Percentiles rank a stretch among this genome's conserved stretches.
phyloP scores from a whole-genome alignment of 164 flowering plant species.

The Nymphaea colorata region DNA sequence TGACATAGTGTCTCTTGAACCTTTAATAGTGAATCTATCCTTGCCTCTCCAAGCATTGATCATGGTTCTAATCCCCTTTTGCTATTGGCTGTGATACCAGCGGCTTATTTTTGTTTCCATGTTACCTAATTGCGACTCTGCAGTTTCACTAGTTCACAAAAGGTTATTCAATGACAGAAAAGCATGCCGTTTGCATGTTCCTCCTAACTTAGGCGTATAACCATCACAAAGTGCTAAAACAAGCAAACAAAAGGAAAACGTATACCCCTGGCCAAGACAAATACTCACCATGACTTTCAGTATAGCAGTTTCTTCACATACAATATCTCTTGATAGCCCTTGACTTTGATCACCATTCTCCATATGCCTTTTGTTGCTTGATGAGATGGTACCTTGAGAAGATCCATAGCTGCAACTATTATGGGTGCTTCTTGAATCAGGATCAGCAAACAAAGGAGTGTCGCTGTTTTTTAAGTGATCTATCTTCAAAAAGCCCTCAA shows the following conservation, averaged over 20 bases:
- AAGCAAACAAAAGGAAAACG: not conserved
- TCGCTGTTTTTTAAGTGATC: conserved; percentile 61
- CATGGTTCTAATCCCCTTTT: too few relatives aligned
- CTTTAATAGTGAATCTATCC: too few relatives aligned
- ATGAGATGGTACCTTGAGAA: conserved; percentile 60
- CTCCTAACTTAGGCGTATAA: not conserved
- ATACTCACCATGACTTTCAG: conserved; percentile 96
- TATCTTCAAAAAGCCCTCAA: conserved; percentile 72
- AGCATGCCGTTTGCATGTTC: not conserved
- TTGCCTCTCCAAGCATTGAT: too few relatives aligned
- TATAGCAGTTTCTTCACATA: conserved; percentile 83
- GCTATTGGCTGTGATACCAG: too few relatives aligned
- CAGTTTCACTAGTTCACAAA: not conserved
- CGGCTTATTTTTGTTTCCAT: too few relatives aligned
- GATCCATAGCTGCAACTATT: conserved; percentile 56
- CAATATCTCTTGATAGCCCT: conserved; percentile 44
- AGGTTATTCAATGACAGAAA: not conserved
- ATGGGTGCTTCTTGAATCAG: conserved; percentile 30
- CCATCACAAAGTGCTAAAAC: not conserved
- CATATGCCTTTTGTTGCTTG: conserved; percentile 43
- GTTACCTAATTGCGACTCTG: too few relatives aligned
- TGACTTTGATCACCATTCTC: conserved; percentile 72
- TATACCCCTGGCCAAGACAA: not conserved
- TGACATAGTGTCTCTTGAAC: too few relatives aligned
- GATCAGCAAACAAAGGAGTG: conserved; percentile 33